Evolutionary conservation across 495 filamentous ascomycete species (phyloP).

Genomic region (Cercophora sp.): DNA sequence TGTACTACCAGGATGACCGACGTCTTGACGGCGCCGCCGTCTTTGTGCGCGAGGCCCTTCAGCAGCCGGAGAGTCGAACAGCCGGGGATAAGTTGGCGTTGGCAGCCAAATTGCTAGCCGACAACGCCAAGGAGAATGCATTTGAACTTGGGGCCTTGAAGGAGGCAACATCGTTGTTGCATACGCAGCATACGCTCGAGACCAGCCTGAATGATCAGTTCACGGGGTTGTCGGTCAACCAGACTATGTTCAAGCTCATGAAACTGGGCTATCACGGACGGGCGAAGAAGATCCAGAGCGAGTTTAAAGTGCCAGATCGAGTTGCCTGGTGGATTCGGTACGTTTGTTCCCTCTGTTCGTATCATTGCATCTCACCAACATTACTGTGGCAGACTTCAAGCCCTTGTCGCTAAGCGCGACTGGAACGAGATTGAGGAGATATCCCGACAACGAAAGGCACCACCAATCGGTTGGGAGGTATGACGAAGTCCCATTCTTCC

Average conservation of each 20-base stretch:
- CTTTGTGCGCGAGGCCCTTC: constrained; percentile 74
- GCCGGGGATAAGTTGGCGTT: constrained; percentile 77
- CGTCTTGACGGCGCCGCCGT: constrained; percentile 84
- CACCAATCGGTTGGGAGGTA: constrained; percentile 96
- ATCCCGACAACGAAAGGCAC: constrained; percentile 64
- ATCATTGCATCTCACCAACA: background rate
- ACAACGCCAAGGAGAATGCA: constrained; percentile 70
- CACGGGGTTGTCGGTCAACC: constrained; percentile 78
- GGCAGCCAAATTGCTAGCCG: constrained; percentile 73
- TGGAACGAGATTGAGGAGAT: constrained; percentile 91
- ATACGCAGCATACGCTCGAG: constrained; percentile 78
- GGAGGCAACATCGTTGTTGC: constrained; percentile 74
- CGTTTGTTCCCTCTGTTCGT: constrained; percentile 6
- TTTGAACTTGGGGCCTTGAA: constrained; percentile 72
- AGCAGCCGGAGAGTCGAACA: constrained; percentile 57
- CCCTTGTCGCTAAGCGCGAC: constrained; percentile 80
- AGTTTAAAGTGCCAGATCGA: constrained; percentile 90
- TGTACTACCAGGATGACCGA: constrained; percentile 97
- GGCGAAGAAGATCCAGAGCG: constrained; percentile 78
- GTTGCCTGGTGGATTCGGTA: constrained; percentile 80
- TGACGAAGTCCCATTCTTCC: constrained; percentile 24
- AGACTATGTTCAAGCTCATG: constrained; percentile 83
- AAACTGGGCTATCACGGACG: constrained; percentile 69
- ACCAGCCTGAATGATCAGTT: constrained; percentile 74
- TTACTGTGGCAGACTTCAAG: constrained; percentile 59